phyloP scores from a whole-genome alignment of 495 filamentous ascomycete genomes.

The Arthonia radiata region DNA sequence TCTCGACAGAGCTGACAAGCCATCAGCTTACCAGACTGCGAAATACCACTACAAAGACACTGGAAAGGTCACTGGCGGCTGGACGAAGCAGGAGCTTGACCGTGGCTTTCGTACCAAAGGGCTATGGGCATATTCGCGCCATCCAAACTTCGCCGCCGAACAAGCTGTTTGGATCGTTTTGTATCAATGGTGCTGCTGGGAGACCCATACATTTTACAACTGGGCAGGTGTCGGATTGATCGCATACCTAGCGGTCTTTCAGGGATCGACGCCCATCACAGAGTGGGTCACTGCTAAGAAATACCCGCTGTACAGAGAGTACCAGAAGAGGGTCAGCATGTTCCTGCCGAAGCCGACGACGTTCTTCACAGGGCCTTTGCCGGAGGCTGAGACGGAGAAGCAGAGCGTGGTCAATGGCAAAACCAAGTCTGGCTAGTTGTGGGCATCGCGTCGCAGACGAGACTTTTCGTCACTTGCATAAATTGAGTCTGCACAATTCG shows the following conservation, averaged over 20 bases:
- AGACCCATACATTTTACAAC: conserved; percentile 40
- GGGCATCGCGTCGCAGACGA: too few relatives aligned
- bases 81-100: conserved; percentile 49
- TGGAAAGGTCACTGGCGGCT: conserved; percentile 39
- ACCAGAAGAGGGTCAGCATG: conserved; percentile 56
- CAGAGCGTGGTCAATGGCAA: conserved; percentile 1
- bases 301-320: conserved; percentile 71
- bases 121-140: conserved; percentile 63
- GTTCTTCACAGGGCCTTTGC: conserved; percentile 5
- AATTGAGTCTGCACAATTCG: too few relatives aligned
- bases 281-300: conserved; percentile 57
- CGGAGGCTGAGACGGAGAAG: conserved; percentile 2
- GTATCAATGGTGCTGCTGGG: conserved; percentile 67
- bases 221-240: conserved; percentile 57
- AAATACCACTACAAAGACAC: conserved; percentile 49
- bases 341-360: conserved; percentile 44
- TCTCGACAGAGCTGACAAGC: conserved; percentile 2
- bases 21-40: conserved; percentile 46
- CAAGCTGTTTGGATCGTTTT: conserved; percentile 72
- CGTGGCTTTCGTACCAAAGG: conserved; percentile 74
- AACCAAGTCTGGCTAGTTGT: too few relatives aligned
- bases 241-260: conserved; percentile 55
- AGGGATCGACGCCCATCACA: conserved; percentile 67
- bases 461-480: too few relatives aligned
- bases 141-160: conserved; percentile 88